Percentiles rank a stretch among this genome's conserved stretches.
These are phyloP conservation scores for Anethum foeniculum DNA, from an alignment of 140 eudicot species.

Conservation along the genomic window DNA sequence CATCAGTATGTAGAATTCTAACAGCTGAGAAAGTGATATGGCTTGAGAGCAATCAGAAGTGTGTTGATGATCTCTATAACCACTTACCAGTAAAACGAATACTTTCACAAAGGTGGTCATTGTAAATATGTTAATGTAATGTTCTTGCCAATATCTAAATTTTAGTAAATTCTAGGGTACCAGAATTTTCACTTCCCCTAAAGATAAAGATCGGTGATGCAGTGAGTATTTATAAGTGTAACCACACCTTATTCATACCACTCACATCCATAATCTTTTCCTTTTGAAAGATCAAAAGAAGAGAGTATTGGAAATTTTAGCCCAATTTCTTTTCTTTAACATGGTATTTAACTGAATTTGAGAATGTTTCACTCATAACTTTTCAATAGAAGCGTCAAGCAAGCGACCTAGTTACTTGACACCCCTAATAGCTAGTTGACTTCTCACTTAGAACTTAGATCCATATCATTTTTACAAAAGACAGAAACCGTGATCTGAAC, in stretches of 20 bases:
- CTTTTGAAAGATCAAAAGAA: background rate
- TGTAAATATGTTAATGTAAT: conserved; percentile 14
- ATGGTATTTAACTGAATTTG: background rate
- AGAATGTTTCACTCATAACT: background rate
- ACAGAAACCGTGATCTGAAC: background rate
- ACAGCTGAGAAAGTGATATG: background rate
- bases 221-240: background rate
- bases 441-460: background rate
- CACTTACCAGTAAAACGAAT: background rate
- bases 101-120: conserved; percentile 2
- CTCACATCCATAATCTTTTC: background rate
- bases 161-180: background rate
- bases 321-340: background rate
- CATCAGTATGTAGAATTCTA: conserved; percentile 3
- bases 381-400: background rate
- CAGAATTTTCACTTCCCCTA: background rate
- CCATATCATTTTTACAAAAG: background rate
- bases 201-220: background rate
- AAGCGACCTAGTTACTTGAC: background rate
- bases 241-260: background rate
- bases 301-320: background rate
- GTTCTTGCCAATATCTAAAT: conserved; percentile 1
- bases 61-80: background rate
- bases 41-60: background rate
- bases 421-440: background rate